Conservation (phyloP, 2,329 filamentous ascomycete species). For the Hypocrella siamensis region DNA sequence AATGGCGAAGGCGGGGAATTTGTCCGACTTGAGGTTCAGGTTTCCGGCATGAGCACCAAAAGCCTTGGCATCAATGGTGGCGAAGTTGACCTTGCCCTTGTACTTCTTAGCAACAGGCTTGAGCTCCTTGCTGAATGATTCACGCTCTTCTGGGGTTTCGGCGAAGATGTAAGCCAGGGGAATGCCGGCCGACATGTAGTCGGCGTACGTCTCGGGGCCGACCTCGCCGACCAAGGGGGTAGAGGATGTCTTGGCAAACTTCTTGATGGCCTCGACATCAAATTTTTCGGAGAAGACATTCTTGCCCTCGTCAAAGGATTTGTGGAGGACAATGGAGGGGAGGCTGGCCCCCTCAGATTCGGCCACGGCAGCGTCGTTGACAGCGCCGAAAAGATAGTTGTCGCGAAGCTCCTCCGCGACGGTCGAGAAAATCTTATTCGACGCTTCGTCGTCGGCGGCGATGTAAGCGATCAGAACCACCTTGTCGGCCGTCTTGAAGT, state of each 20-base stretch:
- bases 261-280: constrained; percentile 61
- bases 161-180: constrained; percentile 97
- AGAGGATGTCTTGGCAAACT: constrained; percentile 70
- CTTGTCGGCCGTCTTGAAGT: constrained; percentile 97
- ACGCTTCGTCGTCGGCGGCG: constrained; percentile 62
- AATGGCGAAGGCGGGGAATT: constrained; percentile 96
- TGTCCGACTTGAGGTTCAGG: constrained; percentile 89
- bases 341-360: constrained; percentile 80
- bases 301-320: constrained; percentile 96
- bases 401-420: constrained; percentile 68
- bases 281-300: constrained; percentile 65
- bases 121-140: constrained; percentile 57
- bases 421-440: constrained; percentile 69
- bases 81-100: constrained; percentile 93
- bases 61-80: constrained; percentile 85
- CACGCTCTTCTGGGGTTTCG: constrained; percentile 79
- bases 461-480: constrained; percentile 88
- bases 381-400: constrained; percentile 81
- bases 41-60: constrained; percentile 93
- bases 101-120: constrained; percentile 81
- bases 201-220: constrained; percentile 88
- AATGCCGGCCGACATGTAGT: constrained; percentile 84
- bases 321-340: constrained; percentile 86
- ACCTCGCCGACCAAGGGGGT: constrained; percentile 91
- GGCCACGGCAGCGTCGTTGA: constrained; percentile 68